These are phyloP conservation scores for Fistulinella prunicolor DNA, from an alignment of 768 basidiomycete genomes.

Conservation along the genomic window DNA sequence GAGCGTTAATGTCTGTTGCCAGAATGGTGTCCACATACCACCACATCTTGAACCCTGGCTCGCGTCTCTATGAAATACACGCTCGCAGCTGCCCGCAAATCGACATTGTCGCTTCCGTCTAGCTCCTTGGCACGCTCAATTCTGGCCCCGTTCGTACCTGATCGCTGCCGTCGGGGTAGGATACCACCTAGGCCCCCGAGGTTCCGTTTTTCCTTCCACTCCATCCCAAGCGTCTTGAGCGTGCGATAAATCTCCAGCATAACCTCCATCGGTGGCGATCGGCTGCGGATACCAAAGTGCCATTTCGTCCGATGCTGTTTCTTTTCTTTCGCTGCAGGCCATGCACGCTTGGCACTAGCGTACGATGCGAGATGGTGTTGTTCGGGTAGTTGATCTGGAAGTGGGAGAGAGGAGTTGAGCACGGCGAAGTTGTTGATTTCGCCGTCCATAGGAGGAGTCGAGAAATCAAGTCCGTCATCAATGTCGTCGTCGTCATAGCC, in stretches of 20 bases:
- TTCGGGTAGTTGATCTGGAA: constrained; percentile 60
- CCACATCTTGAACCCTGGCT: constrained; percentile 85
- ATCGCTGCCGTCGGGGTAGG: constrained; percentile 29
- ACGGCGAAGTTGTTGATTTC: constrained; percentile 74
- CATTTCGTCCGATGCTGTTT: constrained; percentile 83
- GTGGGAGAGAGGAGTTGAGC: constrained; percentile 83
- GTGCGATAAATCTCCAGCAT: constrained; percentile 99
- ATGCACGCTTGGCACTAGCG: constrained; percentile 46
- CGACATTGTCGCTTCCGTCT: constrained; percentile 57
- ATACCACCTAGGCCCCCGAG: constrained; percentile 68
- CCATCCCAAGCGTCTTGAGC: constrained; percentile 86
- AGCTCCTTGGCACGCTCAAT: constrained; percentile 63
- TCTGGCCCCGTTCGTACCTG: constrained; percentile 35
- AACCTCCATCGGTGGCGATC: constrained; percentile 97
- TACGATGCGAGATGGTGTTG: constrained; percentile 73
- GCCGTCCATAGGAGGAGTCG: constrained; percentile 35
- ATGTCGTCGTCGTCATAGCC: constrained; percentile 50
- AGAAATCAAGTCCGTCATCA: constrained; percentile 51
- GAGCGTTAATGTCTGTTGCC: not conserved
- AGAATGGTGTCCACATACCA: constrained; percentile 54
- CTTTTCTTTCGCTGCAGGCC: constrained; percentile 51
- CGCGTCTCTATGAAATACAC: constrained; percentile 95
- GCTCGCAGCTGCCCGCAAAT: constrained; percentile 65
- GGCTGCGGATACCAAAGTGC: constrained; percentile 97
- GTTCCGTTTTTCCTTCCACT: constrained; percentile 92